These are phyloP conservation scores for Lasiodiplodia theobromae DNA, from an alignment of 2,329 filamentous ascomycete genomes.

Conservation along the genomic window DNA sequence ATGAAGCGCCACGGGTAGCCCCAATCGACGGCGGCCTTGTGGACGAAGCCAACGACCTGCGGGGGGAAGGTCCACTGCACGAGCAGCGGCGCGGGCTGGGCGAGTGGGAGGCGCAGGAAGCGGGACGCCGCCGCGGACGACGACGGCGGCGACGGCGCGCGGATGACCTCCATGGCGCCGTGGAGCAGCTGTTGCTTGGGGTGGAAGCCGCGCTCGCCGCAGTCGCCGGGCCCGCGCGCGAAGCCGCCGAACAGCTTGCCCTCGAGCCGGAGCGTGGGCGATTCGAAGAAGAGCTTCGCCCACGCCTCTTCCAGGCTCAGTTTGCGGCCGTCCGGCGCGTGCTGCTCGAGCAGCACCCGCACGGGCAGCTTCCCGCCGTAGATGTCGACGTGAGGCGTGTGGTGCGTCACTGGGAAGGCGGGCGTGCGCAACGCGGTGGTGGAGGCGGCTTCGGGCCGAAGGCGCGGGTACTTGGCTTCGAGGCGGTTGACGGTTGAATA, in stretches of 20 bases:
- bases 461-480: slow-evolving; percentile 15
- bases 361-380: slow-evolving; percentile 11
- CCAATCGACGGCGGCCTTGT: background rate
- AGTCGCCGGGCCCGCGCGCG: slow-evolving; percentile 9
- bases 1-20: slow-evolving; percentile 29
- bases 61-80: slow-evolving; percentile 11
- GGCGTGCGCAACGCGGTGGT: slow-evolving; percentile 9
- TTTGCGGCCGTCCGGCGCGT: background rate
- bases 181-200: slow-evolving; percentile 4
- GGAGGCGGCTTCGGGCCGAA: background rate
- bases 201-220: slow-evolving; percentile 22
- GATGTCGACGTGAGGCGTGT: slow-evolving; percentile 23
- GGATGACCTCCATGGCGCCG: slow-evolving; percentile 13
- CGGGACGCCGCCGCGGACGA: background rate
- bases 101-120: slow-evolving; percentile 4
- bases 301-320: slow-evolving; percentile 16
- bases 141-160: slow-evolving; percentile 5
- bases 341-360: background rate
- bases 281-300: slow-evolving; percentile 18
- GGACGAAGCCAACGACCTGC: background rate
- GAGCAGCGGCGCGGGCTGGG: slow-evolving; percentile 3
- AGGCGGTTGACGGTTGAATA: slow-evolving; percentile 14
- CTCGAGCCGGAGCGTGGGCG: slow-evolving; percentile 14
- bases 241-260: slow-evolving; percentile 8
- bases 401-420: slow-evolving; percentile 10